phyloP scores from a whole-genome alignment of 108 stramenopile genomes.

The Licmophora abbreviata region DNA sequence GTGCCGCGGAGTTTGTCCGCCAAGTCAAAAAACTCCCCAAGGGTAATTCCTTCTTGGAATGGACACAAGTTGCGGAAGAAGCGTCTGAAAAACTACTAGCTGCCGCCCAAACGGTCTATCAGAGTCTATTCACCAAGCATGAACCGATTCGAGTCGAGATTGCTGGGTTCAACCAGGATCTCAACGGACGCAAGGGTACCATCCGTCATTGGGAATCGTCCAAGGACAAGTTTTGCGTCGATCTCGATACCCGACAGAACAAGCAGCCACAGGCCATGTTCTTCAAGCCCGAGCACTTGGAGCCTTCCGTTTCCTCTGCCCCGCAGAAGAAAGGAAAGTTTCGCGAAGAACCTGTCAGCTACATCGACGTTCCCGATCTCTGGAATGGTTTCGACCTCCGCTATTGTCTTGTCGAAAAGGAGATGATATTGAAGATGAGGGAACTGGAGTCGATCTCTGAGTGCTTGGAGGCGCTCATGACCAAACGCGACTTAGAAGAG shows the following conservation, averaged over 20 bases:
- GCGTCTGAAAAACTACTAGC: slow-evolving; percentile 2
- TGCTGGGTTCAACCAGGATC: slow-evolving; percentile 24
- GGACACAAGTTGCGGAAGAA: too few species aligned
- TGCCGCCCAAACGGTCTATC: slow-evolving; percentile 12
- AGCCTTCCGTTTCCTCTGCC: slow-evolving; percentile 1
- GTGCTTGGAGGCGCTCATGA: too few species aligned
- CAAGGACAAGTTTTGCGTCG: slow-evolving; percentile 22
- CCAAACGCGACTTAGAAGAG: too few species aligned
- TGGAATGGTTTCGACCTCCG: too few species aligned
- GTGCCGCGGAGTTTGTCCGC: slow-evolving; percentile 26
- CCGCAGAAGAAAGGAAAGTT: too few species aligned
- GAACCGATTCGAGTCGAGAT: slow-evolving; percentile 23
- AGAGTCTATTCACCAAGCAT: slow-evolving; percentile 3
- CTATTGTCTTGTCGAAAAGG: too few species aligned
- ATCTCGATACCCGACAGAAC: slow-evolving; percentile 26
- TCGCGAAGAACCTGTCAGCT: too few species aligned
- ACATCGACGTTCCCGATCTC: too few species aligned
- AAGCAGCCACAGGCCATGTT: slow-evolving; percentile 2
- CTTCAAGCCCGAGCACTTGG: slow-evolving; percentile 20
- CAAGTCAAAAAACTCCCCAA: too few species aligned
- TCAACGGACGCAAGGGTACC: slow-evolving; percentile 28
- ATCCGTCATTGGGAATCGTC: slow-evolving; percentile 24
- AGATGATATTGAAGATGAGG: too few species aligned
- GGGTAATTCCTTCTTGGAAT: too few species aligned
- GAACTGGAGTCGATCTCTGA: too few species aligned